Base-by-base conservation (phyloP, 768 basidiomycete species). In the Megacollybia marginata region DNA sequence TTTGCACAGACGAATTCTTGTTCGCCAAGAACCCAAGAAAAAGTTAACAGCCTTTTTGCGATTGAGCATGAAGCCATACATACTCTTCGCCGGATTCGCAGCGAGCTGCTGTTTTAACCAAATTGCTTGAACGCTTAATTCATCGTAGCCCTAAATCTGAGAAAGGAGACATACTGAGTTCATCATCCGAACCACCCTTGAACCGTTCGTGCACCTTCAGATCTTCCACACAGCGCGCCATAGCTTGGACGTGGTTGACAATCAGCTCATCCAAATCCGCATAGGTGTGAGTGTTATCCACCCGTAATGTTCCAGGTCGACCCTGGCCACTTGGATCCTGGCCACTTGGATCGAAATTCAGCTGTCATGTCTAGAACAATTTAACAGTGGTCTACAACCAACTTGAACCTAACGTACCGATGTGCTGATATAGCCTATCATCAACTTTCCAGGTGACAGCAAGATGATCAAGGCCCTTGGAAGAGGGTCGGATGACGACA, bases 241-340 rank as follows among this genome's bases (percentile, higher is more conserved):
- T 94, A 9, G 92, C 86, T 71, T 92, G 90, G 38, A 98, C 83
- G 64, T 99, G 93, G 59, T 93, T 93, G 64, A 97, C 92, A 56
- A 98, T 92, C 56, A 99, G 65, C 63, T 99, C 95, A 63, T 99
- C 96, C 50, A 99, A 74, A 74, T 98, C 96, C 36, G 86, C 82
- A 64, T 94, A 98, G 36, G 75, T 79, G 61, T 94, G 91, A 51
- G 79, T 82, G 36, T 71, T 70, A 55, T 92, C 90, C 20, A 92
- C 83, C 51, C 83, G 72, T 48, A 91, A 76, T 50, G 83, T 78
- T 5, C 76, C 75, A 6, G 79, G 81, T 28, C 80, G 66, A 15
- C 70, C 76, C 60, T 85, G 83, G 28, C 82, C 82, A 40, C 78
- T 83, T 23, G 80, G 82, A 56, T 90, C 85, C 11, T 79, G 79